A percentile compares a stretch with the other conserved stretches of the same genome.
These are phyloP conservation scores for Cucumis cinereus DNA, from an alignment of 306 rosid species.

Conservation along the genomic window DNA sequence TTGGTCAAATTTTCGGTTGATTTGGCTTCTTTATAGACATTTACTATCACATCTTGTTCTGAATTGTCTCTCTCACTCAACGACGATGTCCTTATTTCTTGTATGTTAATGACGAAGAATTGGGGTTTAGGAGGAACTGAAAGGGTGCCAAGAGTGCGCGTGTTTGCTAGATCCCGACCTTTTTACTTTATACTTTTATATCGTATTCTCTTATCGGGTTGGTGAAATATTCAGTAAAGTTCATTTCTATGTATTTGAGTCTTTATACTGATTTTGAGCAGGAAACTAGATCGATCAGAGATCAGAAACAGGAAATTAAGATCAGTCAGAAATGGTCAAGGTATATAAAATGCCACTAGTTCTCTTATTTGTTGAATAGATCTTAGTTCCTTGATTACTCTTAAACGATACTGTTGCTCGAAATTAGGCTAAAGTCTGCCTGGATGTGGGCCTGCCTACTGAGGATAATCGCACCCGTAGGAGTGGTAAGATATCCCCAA, in stretches of 20 bases:
- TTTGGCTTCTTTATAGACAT: background rate
- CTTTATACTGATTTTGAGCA: background rate
- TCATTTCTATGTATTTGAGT: background rate
- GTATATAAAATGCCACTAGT: background rate
- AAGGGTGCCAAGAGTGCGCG: background rate
- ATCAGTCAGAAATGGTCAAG: conserved; percentile 2
- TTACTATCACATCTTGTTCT: background rate
- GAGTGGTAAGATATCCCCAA: conserved; percentile 16
- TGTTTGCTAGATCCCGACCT: background rate
- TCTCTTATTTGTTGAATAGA: background rate
- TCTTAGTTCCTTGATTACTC: background rate
- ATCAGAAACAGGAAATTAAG: background rate
- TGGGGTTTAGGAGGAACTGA: background rate
- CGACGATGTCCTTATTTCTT: background rate
- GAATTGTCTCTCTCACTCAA: background rate
- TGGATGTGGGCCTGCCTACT: conserved; percentile 18
- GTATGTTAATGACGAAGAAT: background rate
- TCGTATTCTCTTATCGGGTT: background rate
- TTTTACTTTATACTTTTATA: background rate
- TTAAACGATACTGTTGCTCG: background rate
- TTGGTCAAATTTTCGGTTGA: background rate
- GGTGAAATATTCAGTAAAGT: background rate
- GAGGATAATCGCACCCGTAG: conserved; percentile 23
- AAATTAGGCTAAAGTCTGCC: conserved; percentile 28
- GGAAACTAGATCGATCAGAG: background rate